Conservation (phyloP, 176 grass and related monocot genomes). For the Triticum timopheevii region DNA sequence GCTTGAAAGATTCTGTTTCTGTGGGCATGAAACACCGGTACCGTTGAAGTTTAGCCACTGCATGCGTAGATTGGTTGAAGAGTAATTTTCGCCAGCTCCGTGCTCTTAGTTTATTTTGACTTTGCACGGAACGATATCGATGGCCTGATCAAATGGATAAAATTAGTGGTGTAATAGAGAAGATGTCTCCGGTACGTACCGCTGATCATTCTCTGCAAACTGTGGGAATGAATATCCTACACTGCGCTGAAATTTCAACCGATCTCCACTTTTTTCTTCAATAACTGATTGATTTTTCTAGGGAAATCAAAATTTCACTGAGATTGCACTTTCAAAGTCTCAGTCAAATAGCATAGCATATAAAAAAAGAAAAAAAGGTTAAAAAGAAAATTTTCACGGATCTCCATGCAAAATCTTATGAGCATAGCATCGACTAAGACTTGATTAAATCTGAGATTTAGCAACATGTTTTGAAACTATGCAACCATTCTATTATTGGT, state of each 20-base stretch:
- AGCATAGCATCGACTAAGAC: no score
- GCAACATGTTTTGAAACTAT: no score
- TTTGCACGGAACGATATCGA: background rate
- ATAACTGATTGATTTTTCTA: background rate
- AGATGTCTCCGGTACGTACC: background rate
- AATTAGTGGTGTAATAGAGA: no score
- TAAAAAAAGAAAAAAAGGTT: no score
- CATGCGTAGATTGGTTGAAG: background rate
- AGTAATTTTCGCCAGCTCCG: background rate
- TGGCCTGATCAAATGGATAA: background rate
- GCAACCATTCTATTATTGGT: no score
- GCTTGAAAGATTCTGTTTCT: conserved; percentile 41
- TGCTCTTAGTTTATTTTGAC: background rate
- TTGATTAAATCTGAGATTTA: no score
- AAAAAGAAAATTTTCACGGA: no score
- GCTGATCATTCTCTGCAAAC: background rate
- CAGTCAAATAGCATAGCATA: no score
- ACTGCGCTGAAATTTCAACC: no score
- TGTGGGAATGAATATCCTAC: background rate
- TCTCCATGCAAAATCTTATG: no score
- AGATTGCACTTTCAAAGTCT: no score
- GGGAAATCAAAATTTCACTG: no score
- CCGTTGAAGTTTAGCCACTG: conserved; percentile 3
- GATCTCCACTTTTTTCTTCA: background rate
- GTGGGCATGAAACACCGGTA: background rate